Conservation (phyloP, 768 basidiomycete species). For the Clavaria fumosa region DNA sequence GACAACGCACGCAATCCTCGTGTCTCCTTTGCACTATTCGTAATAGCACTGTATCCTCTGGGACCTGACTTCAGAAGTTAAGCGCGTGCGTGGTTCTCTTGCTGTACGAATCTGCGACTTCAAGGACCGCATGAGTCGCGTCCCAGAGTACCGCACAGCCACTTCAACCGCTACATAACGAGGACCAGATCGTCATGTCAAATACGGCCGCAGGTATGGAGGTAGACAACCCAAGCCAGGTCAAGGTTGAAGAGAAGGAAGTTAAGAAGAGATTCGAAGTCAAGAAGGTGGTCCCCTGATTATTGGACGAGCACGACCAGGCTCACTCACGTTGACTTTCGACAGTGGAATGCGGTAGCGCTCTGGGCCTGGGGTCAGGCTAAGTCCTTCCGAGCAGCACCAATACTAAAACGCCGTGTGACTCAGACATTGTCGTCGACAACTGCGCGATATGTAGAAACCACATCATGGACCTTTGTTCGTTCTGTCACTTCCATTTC, state of each 20-base stretch:
- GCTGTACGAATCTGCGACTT: no score
- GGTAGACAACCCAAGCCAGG: constrained; percentile 29
- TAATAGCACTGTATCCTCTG: no score
- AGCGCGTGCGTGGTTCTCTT: no score
- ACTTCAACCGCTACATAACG: no score
- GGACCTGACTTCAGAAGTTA: no score
- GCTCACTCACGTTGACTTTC: constrained; percentile 5
- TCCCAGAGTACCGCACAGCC: no score
- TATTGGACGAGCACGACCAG: constrained; percentile 4
- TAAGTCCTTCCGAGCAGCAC: neutral
- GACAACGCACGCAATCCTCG: no score
- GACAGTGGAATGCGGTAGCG: constrained; percentile 95
- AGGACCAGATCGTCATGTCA: no score
- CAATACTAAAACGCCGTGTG: constrained; percentile 3
- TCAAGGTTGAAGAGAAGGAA: constrained; percentile 38
- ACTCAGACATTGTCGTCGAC: constrained; percentile 89
- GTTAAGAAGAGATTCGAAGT: constrained; percentile 89
- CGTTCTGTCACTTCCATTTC: constrained; percentile 17
- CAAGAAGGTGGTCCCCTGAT: constrained; percentile 62
- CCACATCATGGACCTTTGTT: constrained; percentile 99
- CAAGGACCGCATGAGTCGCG: no score
- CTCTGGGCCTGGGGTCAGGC: constrained; percentile 94
- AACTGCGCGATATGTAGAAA: constrained; percentile 99
- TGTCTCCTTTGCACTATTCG: no score
- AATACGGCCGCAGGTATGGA: constrained; percentile 73